Evolutionary conservation across 2,329 filamentous ascomycete species (phyloP).

Genomic region (Zelopaecilomyces penicillatus): DNA sequence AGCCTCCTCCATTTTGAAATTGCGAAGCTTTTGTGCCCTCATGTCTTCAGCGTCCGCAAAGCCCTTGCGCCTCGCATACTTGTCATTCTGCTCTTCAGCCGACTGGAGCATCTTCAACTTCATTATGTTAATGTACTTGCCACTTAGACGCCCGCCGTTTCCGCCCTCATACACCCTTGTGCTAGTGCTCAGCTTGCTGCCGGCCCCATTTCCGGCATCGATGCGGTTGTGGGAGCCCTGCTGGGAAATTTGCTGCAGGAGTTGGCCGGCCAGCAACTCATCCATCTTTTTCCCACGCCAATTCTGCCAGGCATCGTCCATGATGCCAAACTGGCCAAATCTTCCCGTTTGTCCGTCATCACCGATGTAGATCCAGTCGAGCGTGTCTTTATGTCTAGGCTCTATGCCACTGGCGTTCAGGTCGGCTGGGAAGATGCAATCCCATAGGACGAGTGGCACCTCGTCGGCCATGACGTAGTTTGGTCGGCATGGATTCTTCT

Average conservation of each 20-base stretch:
- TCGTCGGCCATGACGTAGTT: conserved; percentile 88
- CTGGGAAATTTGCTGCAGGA: conserved; percentile 55
- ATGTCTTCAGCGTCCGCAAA: conserved; percentile 45
- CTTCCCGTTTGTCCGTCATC: conserved; percentile 53
- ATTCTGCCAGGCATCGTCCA: conserved; percentile 69
- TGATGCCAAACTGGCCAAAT: conserved; percentile 56
- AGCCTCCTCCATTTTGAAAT: conserved; percentile 18
- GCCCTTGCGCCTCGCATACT: conserved; percentile 54
- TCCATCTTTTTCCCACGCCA: conserved; percentile 87
- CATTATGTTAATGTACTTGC: conserved; percentile 48
- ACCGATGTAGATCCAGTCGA: conserved; percentile 74
- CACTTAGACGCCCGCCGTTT: conserved; percentile 39
- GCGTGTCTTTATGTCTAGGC: conserved; percentile 39
- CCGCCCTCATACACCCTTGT: conserved; percentile 46
- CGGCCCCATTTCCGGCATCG: conserved; percentile 32
- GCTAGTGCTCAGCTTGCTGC: conserved; percentile 19
- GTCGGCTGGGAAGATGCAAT: conserved; percentile 72
- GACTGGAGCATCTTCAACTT: conserved; percentile 40
- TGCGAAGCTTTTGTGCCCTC: conserved; percentile 26
- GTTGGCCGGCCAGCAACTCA: conserved; percentile 67
- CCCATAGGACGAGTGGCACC: conserved; percentile 86
- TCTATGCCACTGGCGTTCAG: conserved; percentile 25
- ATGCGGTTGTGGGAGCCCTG: conserved; percentile 22
- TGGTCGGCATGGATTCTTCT: conserved; percentile 65
- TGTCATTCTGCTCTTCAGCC: conserved; percentile 50